Evolutionary conservation across 2,329 filamentous ascomycete species (phyloP), one percentile per base, ranked within the genome.

Genomic region (Colletotrichum somersetense): DNA sequence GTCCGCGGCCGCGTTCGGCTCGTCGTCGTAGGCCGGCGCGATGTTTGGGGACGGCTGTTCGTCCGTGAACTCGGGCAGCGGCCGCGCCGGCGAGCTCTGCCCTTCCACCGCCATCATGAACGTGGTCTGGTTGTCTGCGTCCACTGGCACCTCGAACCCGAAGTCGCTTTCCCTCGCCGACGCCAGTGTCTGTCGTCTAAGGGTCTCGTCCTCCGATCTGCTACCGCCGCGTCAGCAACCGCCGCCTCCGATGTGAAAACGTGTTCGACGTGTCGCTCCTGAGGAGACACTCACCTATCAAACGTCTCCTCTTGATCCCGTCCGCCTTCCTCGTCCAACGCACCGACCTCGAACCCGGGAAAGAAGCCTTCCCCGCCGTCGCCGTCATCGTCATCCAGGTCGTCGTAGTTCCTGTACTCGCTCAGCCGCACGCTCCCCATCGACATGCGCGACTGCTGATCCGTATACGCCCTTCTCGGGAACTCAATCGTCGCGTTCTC

Each of bases 401-500:
- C 78, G 35, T 78, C 72, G 8, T 75, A 75, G 30, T 80, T 78
- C 65, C 84, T 85, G 55, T 82, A 85, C 77, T 91, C 89, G 75
- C 88, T 91, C 77, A 87, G 83, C 33, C 86, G 82, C 65, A 85
- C 79, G 71, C 85, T 89, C 0, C 85, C 88, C 74, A 90, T 80
- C 14, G 87, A 88, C 40, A 87, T 76, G 40, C 88, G 80, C 4
- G 82, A 81, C 0, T 83, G 83, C 58, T 83, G 80, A 70, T 89
- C 87, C 64, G 81, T 86, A 48, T 81, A 77, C 20, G 85, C 86
- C 61, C 90, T 82, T 38, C 90, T 83, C 10, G 89, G 86, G 61
- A 91, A 77, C 79, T 92, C 90, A 38, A 92, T 85, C 2, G 89
- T 86, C 56, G 88, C 87, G 14, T 73, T 73, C 53, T 89, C 87